Evolutionary conservation across 164 flowering plant genomes (phyloP).

Genomic region (Buxus sempervirens): DNA sequence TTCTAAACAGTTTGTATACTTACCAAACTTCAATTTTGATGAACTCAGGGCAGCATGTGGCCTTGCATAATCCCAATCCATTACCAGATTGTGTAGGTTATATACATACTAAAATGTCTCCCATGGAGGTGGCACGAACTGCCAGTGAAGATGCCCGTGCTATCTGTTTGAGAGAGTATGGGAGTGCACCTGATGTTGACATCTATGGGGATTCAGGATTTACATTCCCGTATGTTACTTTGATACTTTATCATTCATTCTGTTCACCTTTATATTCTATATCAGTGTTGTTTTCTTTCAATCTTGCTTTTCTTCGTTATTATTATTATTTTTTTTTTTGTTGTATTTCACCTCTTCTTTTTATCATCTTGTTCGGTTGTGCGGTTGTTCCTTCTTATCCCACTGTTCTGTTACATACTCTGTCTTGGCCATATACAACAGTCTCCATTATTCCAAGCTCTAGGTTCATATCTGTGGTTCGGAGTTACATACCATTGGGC

Average conservation of each 20-base stretch:
- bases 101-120: constrained; percentile 88
- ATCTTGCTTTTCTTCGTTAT: background rate
- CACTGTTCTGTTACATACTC: too few species aligned
- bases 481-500: too few species aligned
- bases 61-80: constrained; percentile 84
- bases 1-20: background rate
- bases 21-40: constrained; percentile 14
- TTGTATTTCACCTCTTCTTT: background rate
- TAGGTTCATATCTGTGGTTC: too few species aligned
- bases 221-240: constrained; percentile 72
- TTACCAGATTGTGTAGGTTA: constrained; percentile 77
- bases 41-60: constrained; percentile 93
- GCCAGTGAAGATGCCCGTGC: constrained; percentile 93
- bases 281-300: background rate
- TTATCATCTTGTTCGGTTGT: too few species aligned
- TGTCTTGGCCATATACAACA: too few species aligned
- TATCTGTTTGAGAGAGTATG: constrained; percentile 77
- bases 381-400: background rate
- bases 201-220: constrained; percentile 87
- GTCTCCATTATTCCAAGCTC: background rate
- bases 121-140: constrained; percentile 61
- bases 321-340: background rate
- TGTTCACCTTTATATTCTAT: background rate
- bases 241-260: background rate
- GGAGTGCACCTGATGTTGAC: constrained; percentile 77